Percentiles rank a stretch among this genome's conserved stretches.
These are phyloP conservation scores for Geosmithia flava DNA, from an alignment of 2,329 filamentous ascomycete species.

Conservation along the genomic window DNA sequence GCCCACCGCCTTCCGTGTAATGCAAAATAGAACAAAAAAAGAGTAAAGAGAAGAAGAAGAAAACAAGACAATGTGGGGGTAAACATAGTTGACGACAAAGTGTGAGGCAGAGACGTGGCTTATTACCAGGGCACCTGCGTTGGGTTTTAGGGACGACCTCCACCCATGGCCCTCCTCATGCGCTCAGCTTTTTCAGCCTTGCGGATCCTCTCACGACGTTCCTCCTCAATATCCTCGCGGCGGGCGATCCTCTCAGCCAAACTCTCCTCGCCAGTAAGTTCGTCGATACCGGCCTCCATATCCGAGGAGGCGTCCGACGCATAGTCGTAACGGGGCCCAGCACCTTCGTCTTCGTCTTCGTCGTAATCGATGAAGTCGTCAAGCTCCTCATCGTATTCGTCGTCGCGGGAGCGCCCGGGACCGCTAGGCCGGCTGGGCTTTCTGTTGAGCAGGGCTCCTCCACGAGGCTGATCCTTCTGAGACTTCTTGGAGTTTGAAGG, in stretches of 20 bases:
- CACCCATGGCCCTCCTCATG: conserved; percentile 28
- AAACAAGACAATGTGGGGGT: too few species aligned
- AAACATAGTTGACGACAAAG: neutral
- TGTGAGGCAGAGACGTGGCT: neutral
- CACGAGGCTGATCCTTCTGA: conserved; percentile 16
- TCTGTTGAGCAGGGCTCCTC: conserved; percentile 26
- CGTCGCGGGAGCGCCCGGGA: conserved; percentile 25
- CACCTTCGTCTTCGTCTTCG: conserved; percentile 35
- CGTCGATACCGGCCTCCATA: conserved; percentile 66
- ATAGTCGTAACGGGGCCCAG: conserved; percentile 36
- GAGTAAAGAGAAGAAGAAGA: neutral
- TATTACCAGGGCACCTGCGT: neutral
- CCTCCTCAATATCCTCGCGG: conserved; percentile 54
- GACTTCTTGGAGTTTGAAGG: conserved; percentile 18
- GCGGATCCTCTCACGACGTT: conserved; percentile 47
- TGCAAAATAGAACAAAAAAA: neutral
- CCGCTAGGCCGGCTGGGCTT: conserved; percentile 13
- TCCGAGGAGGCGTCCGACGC: conserved; percentile 57
- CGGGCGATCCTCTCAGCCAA: conserved; percentile 48
- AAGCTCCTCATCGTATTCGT: conserved; percentile 52
- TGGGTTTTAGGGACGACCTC: conserved; percentile 13
- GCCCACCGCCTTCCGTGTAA: neutral
- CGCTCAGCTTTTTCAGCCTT: conserved; percentile 51
- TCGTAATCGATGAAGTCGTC: conserved; percentile 52
- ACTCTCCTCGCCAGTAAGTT: conserved; percentile 61